Evolutionary conservation across 148 eudicot species (phyloP), one percentile per base, ranked within the genome.

Genomic region (Amaranthus cruentus): DNA sequence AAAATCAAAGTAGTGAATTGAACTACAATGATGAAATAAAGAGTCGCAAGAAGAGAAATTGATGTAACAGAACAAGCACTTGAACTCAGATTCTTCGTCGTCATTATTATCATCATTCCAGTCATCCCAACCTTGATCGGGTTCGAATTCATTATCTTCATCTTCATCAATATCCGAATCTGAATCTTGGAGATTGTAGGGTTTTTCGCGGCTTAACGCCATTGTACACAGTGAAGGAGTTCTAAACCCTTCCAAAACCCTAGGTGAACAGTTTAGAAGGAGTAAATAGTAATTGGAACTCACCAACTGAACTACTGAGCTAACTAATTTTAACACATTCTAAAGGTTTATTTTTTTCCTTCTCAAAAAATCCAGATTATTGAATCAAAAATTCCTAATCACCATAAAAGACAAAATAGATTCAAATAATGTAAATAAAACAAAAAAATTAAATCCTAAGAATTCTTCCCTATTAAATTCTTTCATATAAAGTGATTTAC

Each of bases 41-140:
- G 70, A 75, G 62, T 58, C 44, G 71, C 60, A 66, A 15, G 91
- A 83, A 50, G 14, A 47, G 76, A 77, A 84, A 0, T 44, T 57
- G 44, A 79, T 76, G n/a, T 88, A 87, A 59, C 98, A 94, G 74
- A 94, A 94, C 77, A 94, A 81, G 73, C 98, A 91, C 76, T 85
- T 85, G 77, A 91, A 55, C 2, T 79, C 68, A 0, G 85, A 54
- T 62, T 78, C 84, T 6, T 66, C 78, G 5, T 72, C 74, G 42
- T 78, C 88, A 4, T 74, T 82, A 57, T 87, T 88, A 4, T 85
- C 90, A 4, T 79, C 90, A 64, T 84, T 76, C 94, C 94, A 93
- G 47, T 93, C 98, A 0, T 87, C 92, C 98, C 98, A 93, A 42
- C 53, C 83, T 21, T 86, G 85, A n/a, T 80, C 90, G 12, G 62